A percentile compares a stretch with the other conserved stretches of the same genome.
These are phyloP conservation scores for Chlorophyllum brunneum DNA, from an alignment of 768 basidiomycete genomes.

Conservation along the genomic window DNA sequence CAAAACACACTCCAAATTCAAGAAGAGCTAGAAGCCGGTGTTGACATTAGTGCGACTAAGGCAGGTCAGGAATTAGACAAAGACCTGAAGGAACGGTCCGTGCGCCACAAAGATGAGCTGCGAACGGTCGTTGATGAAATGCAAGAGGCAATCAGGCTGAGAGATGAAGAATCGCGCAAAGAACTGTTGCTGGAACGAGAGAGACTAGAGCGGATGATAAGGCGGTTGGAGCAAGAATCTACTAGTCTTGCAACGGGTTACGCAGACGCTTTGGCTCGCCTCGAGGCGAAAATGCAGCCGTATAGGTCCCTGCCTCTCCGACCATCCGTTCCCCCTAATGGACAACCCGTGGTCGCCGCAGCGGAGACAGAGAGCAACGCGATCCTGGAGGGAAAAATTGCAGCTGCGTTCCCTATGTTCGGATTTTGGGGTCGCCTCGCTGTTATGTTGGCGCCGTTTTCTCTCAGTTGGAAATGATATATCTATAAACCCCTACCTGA, in stretches of 20 bases:
- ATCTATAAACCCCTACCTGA: not conserved
- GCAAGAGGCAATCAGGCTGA: slow-evolving; percentile 36
- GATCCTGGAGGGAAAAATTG: slow-evolving; percentile 29
- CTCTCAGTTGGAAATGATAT: slow-evolving; percentile 28
- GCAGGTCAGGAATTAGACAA: slow-evolving; percentile 51
- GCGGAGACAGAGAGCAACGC: slow-evolving; percentile 28
- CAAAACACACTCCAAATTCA: slow-evolving; percentile 49
- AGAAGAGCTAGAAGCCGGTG: slow-evolving; percentile 45
- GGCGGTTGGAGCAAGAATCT: slow-evolving; percentile 35
- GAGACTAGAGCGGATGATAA: slow-evolving; percentile 41
- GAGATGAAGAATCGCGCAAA: slow-evolving; percentile 42
- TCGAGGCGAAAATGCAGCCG: slow-evolving; percentile 1
- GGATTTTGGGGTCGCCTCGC: slow-evolving; percentile 31
- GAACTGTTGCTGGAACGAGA: slow-evolving; percentile 43
- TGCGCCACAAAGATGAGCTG: slow-evolving; percentile 46
- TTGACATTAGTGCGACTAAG: slow-evolving; percentile 45
- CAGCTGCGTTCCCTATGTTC: slow-evolving; percentile 28
- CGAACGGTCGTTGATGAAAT: slow-evolving; percentile 42
- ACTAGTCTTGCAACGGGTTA: slow-evolving; percentile 37
- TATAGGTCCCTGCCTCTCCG: not conserved
- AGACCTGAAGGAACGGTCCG: slow-evolving; percentile 44
- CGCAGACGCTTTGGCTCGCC: slow-evolving; percentile 3
- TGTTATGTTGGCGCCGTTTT: slow-evolving; percentile 32
- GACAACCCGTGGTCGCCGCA: slow-evolving; percentile 18
- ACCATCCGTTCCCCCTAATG: slow-evolving; percentile 12